A percentile compares a stretch with the other conserved stretches of the same genome.
phyloP scores from a whole-genome alignment of 2,329 filamentous ascomycete genomes.

The Ophiostoma piceae region DNA sequence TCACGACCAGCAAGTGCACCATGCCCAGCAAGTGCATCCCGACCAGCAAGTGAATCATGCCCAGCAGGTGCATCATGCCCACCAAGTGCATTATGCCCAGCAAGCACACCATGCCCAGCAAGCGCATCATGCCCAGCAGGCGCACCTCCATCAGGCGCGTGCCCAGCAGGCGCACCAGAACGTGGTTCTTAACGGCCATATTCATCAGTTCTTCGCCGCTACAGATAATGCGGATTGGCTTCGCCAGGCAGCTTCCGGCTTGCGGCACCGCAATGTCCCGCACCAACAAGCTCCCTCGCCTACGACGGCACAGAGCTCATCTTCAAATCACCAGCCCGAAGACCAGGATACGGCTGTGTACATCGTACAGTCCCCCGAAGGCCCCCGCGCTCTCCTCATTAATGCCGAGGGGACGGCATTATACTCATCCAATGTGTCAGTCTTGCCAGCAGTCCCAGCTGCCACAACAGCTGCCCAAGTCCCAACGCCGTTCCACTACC shows the following conservation, averaged over 20 bases:
- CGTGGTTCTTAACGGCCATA: neutral
- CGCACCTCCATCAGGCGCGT: no score
- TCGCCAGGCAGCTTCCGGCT: neutral
- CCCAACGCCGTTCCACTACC: neutral
- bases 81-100: no score
- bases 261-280: neutral
- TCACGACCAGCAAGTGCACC: no score
- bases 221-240: neutral
- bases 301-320: neutral
- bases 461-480: no score
- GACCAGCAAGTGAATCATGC: no score
- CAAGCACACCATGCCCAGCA: no score
- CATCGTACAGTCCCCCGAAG: constrained; percentile 55
- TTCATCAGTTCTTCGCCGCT: neutral
- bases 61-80: neutral
- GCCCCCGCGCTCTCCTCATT: constrained; percentile 54
- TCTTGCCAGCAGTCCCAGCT: neutral
- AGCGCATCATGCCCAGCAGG: no score
- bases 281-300: neutral
- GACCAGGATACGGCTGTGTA: constrained; percentile 42
- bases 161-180: neutral
- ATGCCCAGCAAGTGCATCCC: neutral
- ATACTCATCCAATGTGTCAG: constrained; percentile 33
- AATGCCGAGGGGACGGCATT: constrained; percentile 49
- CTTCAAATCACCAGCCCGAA: neutral